A percentile compares a stretch with the other conserved stretches of the same genome.
Conservation (phyloP, 768 basidiomycete genomes). For the Boletus coccyginus region DNA sequence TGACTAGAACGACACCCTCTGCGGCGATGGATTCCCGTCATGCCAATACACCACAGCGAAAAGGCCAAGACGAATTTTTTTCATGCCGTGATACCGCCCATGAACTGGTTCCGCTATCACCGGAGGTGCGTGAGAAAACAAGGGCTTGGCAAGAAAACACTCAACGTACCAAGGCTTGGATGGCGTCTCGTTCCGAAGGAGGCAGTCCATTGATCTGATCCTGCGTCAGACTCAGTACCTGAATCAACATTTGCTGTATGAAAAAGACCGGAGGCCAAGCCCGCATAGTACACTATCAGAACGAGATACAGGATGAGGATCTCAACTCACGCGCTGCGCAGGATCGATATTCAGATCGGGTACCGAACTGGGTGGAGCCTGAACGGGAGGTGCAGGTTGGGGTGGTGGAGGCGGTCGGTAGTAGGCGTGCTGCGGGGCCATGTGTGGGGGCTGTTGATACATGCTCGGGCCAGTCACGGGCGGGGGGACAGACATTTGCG, state of each 20-base stretch:
- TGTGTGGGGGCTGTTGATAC: constrained; percentile 32
- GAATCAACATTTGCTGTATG: constrained; percentile 73
- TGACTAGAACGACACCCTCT: no score
- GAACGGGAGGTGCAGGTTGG: constrained; percentile 28
- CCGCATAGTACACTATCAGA: no score
- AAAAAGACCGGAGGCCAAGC: background rate
- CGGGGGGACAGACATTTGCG: constrained; percentile 30
- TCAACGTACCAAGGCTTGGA: constrained; percentile 69
- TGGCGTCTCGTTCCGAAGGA: constrained; percentile 72
- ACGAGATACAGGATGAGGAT: constrained; percentile 4
- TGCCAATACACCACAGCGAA: background rate
- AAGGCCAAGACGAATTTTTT: background rate
- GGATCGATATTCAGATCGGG: constrained; percentile 44
- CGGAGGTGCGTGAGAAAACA: background rate
- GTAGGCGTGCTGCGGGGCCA: constrained; percentile 31
- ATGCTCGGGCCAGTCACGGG: constrained; percentile 25
- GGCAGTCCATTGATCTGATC: constrained; percentile 84
- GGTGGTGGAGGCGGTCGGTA: constrained; percentile 33
- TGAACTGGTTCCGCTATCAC: constrained; percentile 34
- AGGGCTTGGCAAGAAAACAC: background rate
- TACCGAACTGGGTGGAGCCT: constrained; percentile 31
- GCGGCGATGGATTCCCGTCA: background rate
- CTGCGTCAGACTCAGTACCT: constrained; percentile 76
- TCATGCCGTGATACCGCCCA: constrained; percentile 32
- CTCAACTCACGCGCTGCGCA: constrained; percentile 43